Conservation (phyloP, 2,329 filamentous ascomycete species). For the Exophiala sideris region DNA sequence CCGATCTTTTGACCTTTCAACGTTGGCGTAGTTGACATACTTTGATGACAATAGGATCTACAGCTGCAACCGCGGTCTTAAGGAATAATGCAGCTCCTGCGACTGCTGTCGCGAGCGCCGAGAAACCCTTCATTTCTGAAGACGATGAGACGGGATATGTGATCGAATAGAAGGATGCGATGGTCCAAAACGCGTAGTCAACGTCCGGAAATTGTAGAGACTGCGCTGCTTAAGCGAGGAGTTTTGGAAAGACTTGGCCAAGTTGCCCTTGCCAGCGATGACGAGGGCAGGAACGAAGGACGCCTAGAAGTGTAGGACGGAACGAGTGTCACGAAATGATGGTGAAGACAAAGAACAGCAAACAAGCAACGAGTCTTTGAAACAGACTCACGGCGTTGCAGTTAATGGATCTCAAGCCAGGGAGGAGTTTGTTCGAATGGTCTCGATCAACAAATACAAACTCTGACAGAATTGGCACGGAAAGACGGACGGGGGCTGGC, state of each 20-base stretch:
- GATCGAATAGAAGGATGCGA: not conserved
- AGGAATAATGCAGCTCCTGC: slow-evolving; percentile 28
- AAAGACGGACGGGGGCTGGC: too few relatives aligned
- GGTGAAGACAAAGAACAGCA: slow-evolving; percentile 4
- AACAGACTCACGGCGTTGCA: not conserved
- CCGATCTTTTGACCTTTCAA: not conserved
- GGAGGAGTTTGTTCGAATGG: not conserved
- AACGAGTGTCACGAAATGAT: slow-evolving; percentile 23
- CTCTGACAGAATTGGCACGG: too few relatives aligned
- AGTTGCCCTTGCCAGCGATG: slow-evolving; percentile 13
- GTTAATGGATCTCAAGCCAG: not conserved
- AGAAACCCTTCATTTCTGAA: slow-evolving; percentile 30
- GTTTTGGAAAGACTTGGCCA: slow-evolving; percentile 3
- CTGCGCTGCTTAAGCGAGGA: not conserved
- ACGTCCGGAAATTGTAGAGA: slow-evolving; percentile 8
- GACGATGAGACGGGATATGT: slow-evolving; percentile 12
- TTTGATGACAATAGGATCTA: slow-evolving; percentile 62
- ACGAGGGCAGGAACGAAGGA: slow-evolving; percentile 22
- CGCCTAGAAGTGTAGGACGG: slow-evolving; percentile 8
- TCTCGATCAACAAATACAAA: too few relatives aligned
- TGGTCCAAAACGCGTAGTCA: slow-evolving; percentile 8
- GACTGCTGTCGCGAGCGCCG: slow-evolving; percentile 20
- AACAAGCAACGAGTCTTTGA: not conserved
- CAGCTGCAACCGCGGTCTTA: slow-evolving; percentile 35
- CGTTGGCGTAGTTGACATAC: slow-evolving; percentile 38